Percentiles rank a stretch among this genome's conserved stretches.
These are phyloP conservation scores for Calendula officinalis DNA, from an alignment of 129 eudicot species.

Conservation along the genomic window DNA sequence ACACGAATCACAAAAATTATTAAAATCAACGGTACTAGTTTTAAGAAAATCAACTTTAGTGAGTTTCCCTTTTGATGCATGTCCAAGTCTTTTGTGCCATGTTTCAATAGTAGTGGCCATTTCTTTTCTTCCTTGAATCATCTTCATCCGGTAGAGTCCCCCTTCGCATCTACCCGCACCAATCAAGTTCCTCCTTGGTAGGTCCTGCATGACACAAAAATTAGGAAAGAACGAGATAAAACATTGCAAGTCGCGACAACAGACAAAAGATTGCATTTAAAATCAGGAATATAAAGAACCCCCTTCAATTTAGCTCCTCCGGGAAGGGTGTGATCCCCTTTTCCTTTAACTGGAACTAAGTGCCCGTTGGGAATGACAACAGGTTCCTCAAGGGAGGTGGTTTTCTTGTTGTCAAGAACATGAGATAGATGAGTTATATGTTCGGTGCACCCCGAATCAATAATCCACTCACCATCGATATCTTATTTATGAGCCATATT, in stretches of 20 bases:
- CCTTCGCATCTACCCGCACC: slow-evolving; percentile 2
- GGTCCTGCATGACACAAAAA: background rate
- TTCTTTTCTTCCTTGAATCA: background rate
- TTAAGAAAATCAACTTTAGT: background rate
- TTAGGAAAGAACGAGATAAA: background rate
- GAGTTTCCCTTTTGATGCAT: slow-evolving; percentile 1
- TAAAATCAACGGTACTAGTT: too few species aligned
- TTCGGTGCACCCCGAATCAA: too few species aligned
- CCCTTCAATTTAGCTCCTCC: background rate
- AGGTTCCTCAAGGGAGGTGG: too few species aligned
- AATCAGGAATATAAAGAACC: slow-evolving; percentile 1
- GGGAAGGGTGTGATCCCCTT: background rate
- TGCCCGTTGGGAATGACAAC: background rate
- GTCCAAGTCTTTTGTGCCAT: background rate
- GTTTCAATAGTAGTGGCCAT: background rate
- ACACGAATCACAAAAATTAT: slow-evolving; percentile 9
- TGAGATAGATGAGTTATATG: too few species aligned
- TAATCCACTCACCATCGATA: too few species aligned
- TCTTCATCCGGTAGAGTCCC: background rate
- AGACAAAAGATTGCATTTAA: background rate
- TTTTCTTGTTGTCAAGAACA: too few species aligned
- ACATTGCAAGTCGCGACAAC: background rate
- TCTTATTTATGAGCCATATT: too few species aligned
- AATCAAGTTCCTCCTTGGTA: background rate
- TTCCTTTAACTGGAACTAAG: too few species aligned